phyloP scores from a whole-genome alignment of 1,139 yeast species.

The Geotrichum carabidarum region DNA sequence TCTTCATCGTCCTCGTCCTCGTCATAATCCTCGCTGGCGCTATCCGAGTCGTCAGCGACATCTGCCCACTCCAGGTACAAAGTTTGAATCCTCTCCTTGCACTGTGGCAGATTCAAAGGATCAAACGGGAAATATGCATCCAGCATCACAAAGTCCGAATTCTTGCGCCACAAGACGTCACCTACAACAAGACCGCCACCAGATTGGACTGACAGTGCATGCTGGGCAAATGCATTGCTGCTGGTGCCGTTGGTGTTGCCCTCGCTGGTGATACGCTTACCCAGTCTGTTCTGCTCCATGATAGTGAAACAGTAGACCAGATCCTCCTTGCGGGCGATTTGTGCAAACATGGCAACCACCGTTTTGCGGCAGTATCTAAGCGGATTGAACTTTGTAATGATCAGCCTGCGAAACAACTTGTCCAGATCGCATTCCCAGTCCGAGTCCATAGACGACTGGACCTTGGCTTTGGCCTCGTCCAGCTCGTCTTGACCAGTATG shows the following conservation, averaged over 20 bases:
- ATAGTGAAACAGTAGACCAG: constrained; percentile 91
- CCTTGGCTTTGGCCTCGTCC: constrained; percentile 27
- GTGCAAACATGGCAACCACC: constrained; percentile 89
- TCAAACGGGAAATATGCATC: constrained; percentile 96
- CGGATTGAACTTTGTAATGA: constrained; percentile 87
- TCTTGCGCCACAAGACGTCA: constrained; percentile 34
- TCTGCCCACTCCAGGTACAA: constrained; percentile 83
- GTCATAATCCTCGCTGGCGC: constrained; percentile 38
- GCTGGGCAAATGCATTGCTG: background rate
- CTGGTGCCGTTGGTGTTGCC: constrained; percentile 8
- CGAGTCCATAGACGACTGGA: constrained; percentile 23
- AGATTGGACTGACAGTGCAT: background rate
- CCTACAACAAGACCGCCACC: constrained; percentile 20
- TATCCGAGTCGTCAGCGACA: constrained; percentile 58
- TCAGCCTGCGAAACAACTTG: constrained; percentile 78
- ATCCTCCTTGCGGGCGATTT: constrained; percentile 82
- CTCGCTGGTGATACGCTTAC: constrained; percentile 31
- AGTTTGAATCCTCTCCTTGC: constrained; percentile 51
- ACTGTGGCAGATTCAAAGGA: constrained; percentile 68
- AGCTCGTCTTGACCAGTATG: constrained; percentile 13
- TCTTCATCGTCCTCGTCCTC: constrained; percentile 24
- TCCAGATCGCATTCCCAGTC: constrained; percentile 82
- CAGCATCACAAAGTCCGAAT: constrained; percentile 78
- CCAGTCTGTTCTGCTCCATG: constrained; percentile 83
- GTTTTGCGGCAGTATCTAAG: constrained; percentile 89